A percentile compares a stretch with the other conserved stretches of the same genome.
Evolutionary conservation across 768 basidiomycete genomes (phyloP).

Genomic region (Lactarius evosmus): DNA sequence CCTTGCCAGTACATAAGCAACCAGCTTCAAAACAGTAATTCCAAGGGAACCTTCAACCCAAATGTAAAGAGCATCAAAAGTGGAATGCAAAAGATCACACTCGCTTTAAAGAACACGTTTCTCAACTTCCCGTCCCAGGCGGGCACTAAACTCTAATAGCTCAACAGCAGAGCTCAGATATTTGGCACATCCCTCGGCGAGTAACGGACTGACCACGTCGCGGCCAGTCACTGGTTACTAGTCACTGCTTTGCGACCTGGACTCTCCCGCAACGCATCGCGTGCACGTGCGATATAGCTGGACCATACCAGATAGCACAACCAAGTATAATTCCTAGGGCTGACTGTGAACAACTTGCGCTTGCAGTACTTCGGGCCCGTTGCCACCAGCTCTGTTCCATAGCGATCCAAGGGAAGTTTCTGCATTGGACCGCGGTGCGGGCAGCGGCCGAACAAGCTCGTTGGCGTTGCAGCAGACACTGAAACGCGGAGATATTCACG

Average conservation of each 20-base stretch:
- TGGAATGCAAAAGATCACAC: neutral
- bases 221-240: too few species aligned
- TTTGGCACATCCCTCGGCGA: too few species aligned
- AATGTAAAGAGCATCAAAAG: neutral
- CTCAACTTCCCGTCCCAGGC: neutral
- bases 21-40: neutral
- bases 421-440: neutral
- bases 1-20: neutral
- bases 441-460: conserved; percentile 5
- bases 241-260: neutral
- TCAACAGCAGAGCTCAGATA: too few species aligned
- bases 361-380: neutral
- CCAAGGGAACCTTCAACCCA: neutral
- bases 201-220: too few species aligned
- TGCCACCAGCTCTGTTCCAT: neutral
- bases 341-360: neutral
- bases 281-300: neutral
- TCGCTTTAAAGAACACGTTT: neutral
- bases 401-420: neutral
- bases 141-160: too few species aligned
- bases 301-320: neutral
- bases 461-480: neutral
- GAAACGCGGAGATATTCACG: neutral
- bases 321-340: neutral
- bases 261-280: neutral